Base-by-base conservation (phyloP, 805 yeast species). In the Barnettozyma pratensis region DNA sequence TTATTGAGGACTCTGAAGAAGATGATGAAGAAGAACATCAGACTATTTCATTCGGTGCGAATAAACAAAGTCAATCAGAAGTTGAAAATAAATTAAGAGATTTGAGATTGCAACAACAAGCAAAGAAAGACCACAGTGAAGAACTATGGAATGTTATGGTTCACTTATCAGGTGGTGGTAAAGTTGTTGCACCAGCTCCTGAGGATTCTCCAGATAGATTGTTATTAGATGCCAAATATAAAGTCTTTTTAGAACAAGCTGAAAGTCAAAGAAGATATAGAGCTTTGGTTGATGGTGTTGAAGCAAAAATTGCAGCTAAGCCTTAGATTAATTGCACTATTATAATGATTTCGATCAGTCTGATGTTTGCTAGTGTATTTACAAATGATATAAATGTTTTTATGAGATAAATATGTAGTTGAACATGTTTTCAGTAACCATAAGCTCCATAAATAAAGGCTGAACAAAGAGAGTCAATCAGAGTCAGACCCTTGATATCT, bases 121-220 rank as follows among this genome's bases (percentile, higher is more conserved):
- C 45, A 39, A 37, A 40, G 19, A 49, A 45, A 38, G 47, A 42
- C 42, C 45, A 28, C 29, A 87, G 87, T 34, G 83, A 81, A 54
- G 76, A 74, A 47, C 72, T 94, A 50, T 92, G 98, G 98, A 79
- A 81, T 36, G 81, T 85, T 37, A 94, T 94, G 99, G 77, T 78
- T 55, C 75, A 76, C 52, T 75, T 91, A 72, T 85, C 96, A 1
- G 92, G 96, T 7, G 80, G 84, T 26, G 98, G 97, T 41, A 75
- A 76, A 55, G 89, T 83, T 10, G 85, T 94, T 37, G 67, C 72
- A 54, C 98, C 99, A 4, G 68, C 80, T 27, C 65, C 77, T 4
- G 68, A 62, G 14, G 67, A 68, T 40, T 77, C 79, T 50, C 80
- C 87, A 0, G 96, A 88, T 66, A 75, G 89, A 59, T 72, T 74